phyloP scores from a whole-genome alignment of 371 early-diverging fungal species.

The Syncephalastrum contaminatum region DNA sequence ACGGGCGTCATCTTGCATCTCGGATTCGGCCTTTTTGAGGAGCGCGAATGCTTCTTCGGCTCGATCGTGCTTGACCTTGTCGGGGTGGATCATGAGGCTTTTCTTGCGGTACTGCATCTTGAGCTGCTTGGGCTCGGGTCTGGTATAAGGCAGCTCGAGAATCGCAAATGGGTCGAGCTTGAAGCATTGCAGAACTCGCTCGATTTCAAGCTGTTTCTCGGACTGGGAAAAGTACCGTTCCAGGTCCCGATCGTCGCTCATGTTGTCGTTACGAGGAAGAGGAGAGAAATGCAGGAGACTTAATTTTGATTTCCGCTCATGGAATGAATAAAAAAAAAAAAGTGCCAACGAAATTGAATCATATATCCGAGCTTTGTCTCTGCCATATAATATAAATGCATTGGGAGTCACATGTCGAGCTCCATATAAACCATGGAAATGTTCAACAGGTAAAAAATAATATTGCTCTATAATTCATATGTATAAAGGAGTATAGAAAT shows the following conservation, averaged over 20 bases:
- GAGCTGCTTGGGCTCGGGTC: constrained; percentile 58
- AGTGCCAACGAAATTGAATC: too few relatives aligned
- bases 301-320: background rate
- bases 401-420: too few relatives aligned
- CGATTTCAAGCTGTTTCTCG: constrained; percentile 80
- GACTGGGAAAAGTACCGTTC: constrained; percentile 68
- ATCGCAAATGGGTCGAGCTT: constrained; percentile 82
- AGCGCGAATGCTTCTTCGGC: constrained; percentile 84
- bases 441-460: too few relatives aligned
- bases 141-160: constrained; percentile 66
- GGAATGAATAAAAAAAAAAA: too few relatives aligned
- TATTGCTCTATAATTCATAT: too few relatives aligned
- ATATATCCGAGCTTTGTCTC: too few relatives aligned
- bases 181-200: constrained; percentile 75
- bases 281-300: constrained; percentile 2
- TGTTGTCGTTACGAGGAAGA: background rate
- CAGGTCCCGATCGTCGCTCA: constrained; percentile 48
- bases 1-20: constrained; percentile 67
- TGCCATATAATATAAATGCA: too few relatives aligned
- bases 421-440: too few relatives aligned
- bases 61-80: constrained; percentile 76
- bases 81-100: constrained; percentile 89
- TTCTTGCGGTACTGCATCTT: constrained; percentile 80
- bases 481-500: too few relatives aligned
- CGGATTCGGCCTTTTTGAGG: constrained; percentile 83